Evolutionary conservation across 2,329 filamentous ascomycete genomes (phyloP), one percentile per base, ranked within the genome.

Genomic region (Sarocladium oryzae): DNA sequence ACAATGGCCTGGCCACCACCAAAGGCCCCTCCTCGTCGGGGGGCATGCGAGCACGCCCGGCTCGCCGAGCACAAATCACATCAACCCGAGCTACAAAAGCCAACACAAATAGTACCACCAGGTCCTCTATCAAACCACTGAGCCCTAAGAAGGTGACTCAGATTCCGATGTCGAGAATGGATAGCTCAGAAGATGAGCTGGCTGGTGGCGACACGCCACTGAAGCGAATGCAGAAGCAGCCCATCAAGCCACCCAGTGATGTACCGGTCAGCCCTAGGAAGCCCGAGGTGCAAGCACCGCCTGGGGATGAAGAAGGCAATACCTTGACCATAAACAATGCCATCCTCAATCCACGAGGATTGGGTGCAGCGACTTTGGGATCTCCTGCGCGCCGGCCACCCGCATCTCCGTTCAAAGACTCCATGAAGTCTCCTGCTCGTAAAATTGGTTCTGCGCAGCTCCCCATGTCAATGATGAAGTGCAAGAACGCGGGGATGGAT

Each of bases 81-180:
- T 61, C 61, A 50, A 64, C 66, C 57, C 61, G 63, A 23, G 69
- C 69, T 21, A 66, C 28, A 60, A 18, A 68, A 53, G 63, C 46
- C 69, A 52, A 63, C 66, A 51, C 69, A 36, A 74, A 73, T 56
- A 73, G 72, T 52, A n/a, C 16, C 13, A 5, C 32, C 15, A 37
- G 10, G 13, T 30, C 46, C 9, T 36, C 32, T 15, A 11, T 15
- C 7, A 49, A 49, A 33, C 80, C 81, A 30, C 68, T 85, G 50
- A 84, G 80, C 66, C 81, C 80, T 67, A 84, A 79, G 71, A 85
- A 85, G 72, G 74, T 79, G 57, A 79, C 78, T 36, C 78, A 83
- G 67, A 69, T 84, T 57, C 69, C 73, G 33, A 33, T 41, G 70
- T 54, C 70, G 61, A 49, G 13, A 33, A 24, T 37, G 30, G 46